Conservation (phyloP, 768 basidiomycete genomes). For the Boletus reticulatus region DNA sequence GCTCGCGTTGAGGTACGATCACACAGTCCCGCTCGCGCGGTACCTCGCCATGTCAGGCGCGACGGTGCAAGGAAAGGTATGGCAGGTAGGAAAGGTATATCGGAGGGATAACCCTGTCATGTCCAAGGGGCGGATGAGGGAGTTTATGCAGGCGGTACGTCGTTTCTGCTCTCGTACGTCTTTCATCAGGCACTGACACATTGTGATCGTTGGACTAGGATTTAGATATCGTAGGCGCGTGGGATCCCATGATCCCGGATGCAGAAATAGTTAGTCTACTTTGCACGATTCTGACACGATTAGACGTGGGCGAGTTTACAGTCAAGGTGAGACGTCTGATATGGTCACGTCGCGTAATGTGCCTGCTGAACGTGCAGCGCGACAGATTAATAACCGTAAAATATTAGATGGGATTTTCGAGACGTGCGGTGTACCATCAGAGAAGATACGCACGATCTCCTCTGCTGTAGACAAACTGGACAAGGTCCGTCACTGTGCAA, state of each 20-base stretch:
- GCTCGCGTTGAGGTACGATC: slow-evolving; percentile 90
- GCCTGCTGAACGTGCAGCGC: background rate
- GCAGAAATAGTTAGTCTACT: slow-evolving; percentile 84
- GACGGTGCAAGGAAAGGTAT: slow-evolving; percentile 78
- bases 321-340: slow-evolving; percentile 66
- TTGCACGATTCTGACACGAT: slow-evolving; percentile 73
- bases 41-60: slow-evolving; percentile 95
- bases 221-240: slow-evolving; percentile 88
- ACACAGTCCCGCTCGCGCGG: slow-evolving; percentile 95
- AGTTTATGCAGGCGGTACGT: slow-evolving; percentile 93
- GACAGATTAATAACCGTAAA: slow-evolving; percentile 91
- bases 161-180: background rate
- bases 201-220: slow-evolving; percentile 50
- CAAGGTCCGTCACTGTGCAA: slow-evolving; percentile 55
- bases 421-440: slow-evolving; percentile 88
- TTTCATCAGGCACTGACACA: background rate
- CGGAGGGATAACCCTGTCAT: slow-evolving; percentile 95
- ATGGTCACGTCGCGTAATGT: background rate
- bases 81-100: slow-evolving; percentile 99
- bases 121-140: slow-evolving; percentile 97
- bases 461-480: slow-evolving; percentile 98
- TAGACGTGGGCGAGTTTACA: slow-evolving; percentile 93
- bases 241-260: slow-evolving; percentile 98
- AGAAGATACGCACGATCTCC: slow-evolving; percentile 89
- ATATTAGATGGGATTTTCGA: slow-evolving; percentile 97